These are phyloP conservation scores for Fremontodendron californicum DNA, from an alignment of 345 rosid species.

Conservation along the genomic window DNA sequence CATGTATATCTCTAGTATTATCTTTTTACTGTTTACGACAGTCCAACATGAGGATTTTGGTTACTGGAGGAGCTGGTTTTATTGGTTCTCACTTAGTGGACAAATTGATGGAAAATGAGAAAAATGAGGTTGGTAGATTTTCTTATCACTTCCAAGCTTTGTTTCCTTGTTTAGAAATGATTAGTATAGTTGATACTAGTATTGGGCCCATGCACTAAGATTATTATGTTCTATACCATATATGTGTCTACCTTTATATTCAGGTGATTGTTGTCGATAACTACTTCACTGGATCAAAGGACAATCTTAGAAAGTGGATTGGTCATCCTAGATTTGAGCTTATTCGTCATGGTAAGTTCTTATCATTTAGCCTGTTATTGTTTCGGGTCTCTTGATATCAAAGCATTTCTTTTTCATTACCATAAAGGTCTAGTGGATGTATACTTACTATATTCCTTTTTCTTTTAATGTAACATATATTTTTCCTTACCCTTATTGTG, in stretches of 20 bases:
- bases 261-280: constrained; percentile 93
- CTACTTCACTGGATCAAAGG: constrained; percentile 89
- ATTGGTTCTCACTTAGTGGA: constrained; percentile 96
- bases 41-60: constrained; percentile 96
- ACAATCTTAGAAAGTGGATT: constrained; percentile 81
- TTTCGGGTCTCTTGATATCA: background rate
- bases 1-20: background rate
- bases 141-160: background rate
- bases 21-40: constrained; percentile 26
- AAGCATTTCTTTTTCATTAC: background rate
- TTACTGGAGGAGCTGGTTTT: constrained; percentile 97
- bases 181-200: background rate
- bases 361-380: background rate
- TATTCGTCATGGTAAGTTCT: constrained; percentile 77
- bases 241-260: background rate
- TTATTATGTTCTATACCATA: background rate
- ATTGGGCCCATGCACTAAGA: background rate
- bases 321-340: constrained; percentile 98
- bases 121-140: constrained; percentile 66
- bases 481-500: background rate
- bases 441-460: background rate
- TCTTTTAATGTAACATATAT: background rate
- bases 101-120: constrained; percentile 85
- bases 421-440: background rate
- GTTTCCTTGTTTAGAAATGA: background rate